phyloP scores from a whole-genome alignment of 805 yeast genomes.

The Saccharomyces mikatae region DNA sequence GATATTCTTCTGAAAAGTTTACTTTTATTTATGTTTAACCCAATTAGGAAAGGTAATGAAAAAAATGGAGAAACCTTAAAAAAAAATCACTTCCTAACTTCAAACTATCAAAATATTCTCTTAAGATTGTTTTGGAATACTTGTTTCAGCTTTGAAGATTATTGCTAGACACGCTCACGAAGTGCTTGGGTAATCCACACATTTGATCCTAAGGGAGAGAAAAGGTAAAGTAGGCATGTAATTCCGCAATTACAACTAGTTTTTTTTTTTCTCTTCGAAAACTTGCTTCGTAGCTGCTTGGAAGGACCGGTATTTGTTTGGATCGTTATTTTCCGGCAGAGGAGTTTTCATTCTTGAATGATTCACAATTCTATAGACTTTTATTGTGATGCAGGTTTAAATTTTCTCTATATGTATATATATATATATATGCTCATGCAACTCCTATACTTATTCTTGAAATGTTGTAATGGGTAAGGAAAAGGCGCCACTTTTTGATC shows the following conservation, averaged over 20 bases:
- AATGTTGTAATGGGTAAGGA: conserved; percentile 2
- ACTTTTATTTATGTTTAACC: background rate
- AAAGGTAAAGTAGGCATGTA: background rate
- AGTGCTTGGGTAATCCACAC: background rate
- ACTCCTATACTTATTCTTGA: background rate
- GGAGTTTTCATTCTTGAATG: background rate
- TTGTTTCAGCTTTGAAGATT: background rate
- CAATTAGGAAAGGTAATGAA: background rate
- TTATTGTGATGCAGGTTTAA: background rate
- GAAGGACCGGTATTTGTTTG: background rate
- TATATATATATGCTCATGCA: background rate
- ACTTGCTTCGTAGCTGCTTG: background rate
- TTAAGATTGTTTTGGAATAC: too few relatives aligned
- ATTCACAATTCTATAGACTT: background rate
- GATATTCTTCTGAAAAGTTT: background rate
- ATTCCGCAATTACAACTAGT: background rate
- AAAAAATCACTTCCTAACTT: too few relatives aligned
- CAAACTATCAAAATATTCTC: too few relatives aligned
- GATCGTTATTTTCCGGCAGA: background rate
- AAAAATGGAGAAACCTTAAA: background rate
- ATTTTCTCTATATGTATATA: background rate
- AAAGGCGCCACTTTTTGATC: conserved; percentile 5
- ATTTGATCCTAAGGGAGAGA: background rate
- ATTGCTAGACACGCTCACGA: too few relatives aligned
- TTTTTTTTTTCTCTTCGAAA: background rate